Base-by-base conservation (phyloP, 306 rosid genomes). In the Cucurbita moschata region DNA sequence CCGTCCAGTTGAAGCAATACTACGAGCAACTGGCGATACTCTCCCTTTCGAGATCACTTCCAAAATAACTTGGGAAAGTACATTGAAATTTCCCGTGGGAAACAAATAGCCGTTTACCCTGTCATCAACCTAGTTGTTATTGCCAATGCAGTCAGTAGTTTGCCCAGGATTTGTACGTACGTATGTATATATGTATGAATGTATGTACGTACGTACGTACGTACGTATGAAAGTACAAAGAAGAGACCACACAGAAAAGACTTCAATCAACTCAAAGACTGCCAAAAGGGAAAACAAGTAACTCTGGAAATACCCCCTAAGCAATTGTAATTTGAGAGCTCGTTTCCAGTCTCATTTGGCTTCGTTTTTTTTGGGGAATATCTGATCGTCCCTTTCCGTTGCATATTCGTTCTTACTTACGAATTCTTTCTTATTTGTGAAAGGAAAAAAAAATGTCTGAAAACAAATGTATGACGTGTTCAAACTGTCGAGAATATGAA, bases 51-150 rank as follows among this genome's bases (percentile, higher is more conserved):
- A 83, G 78, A 91, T 76, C 72, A 87, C 86, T 86, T 91, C 89
- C 73, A 77, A 51, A 15, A 89, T 37, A 75, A 89, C 84, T 82
- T 89, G 85, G 38, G 87, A 81, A 72, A 95, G 80, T 78, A 77
- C 81, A 71, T 49, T 77, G 16, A 76, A 76, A 78, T 89, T 83
- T 62, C 89, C 91, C 88, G 81, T 89, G 10, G 96, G 96, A 74
- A 82, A 95, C 76, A 95, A 83, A 81, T 83, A 95, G 38, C 99
- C 96, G 68, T 87, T 95, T 81, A 91, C 99, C 87, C 89, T 79
- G 83, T 91, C 90, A 43, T 88, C 89, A 65, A 95, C 96, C 99
- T 95, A 81, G 81, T 68, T 23, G 78, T 82, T 77, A 74, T 75
- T 40, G 58, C 72, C 72, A 83, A 71, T 54, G 51, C 26, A 61